A percentile compares a stretch with the other conserved stretches of the same genome.
Evolutionary conservation across 495 filamentous ascomycete species (phyloP).

Genomic region (Aspergillus hancockii): DNA sequence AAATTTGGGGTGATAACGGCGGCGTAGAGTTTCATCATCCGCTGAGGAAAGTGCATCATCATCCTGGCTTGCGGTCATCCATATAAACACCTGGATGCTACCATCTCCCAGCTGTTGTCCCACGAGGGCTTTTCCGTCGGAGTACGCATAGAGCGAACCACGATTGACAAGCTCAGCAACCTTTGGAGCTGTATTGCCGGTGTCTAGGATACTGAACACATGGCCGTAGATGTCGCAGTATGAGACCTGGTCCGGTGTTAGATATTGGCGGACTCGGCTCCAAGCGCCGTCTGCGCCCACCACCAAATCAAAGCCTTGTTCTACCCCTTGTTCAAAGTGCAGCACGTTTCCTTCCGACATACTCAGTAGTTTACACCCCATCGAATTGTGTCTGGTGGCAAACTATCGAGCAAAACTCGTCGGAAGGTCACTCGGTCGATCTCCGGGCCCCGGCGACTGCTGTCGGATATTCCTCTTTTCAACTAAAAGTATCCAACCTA

Average conservation of each 20-base stretch:
- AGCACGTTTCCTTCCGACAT: background rate
- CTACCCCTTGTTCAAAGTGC: slow-evolving; percentile 12
- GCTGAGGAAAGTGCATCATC: background rate
- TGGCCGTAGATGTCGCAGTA: background rate
- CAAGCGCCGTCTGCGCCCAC: slow-evolving; percentile 65
- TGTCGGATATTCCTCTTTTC: background rate
- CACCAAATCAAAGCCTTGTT: slow-evolving; percentile 43
- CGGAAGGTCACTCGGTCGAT: background rate
- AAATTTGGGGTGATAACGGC: background rate
- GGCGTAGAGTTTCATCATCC: background rate
- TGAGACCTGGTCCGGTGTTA: slow-evolving; percentile 20
- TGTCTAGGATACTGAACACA: background rate
- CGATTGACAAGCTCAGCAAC: slow-evolving; percentile 18
- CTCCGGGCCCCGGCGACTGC: background rate
- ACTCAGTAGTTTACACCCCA: background rate
- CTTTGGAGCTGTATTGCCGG: background rate
- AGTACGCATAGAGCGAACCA: slow-evolving; percentile 20
- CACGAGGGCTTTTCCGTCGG: slow-evolving; percentile 16
- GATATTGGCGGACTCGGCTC: slow-evolving; percentile 49
- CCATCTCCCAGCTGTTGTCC: slow-evolving; percentile 24
- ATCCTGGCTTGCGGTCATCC: background rate
- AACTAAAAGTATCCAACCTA: background rate
- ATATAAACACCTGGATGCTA: background rate
- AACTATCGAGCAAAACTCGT: background rate
- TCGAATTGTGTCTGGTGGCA: background rate